Conservation (phyloP, 192 early-diverging fungal genomes). For the Podila horticola region DNA sequence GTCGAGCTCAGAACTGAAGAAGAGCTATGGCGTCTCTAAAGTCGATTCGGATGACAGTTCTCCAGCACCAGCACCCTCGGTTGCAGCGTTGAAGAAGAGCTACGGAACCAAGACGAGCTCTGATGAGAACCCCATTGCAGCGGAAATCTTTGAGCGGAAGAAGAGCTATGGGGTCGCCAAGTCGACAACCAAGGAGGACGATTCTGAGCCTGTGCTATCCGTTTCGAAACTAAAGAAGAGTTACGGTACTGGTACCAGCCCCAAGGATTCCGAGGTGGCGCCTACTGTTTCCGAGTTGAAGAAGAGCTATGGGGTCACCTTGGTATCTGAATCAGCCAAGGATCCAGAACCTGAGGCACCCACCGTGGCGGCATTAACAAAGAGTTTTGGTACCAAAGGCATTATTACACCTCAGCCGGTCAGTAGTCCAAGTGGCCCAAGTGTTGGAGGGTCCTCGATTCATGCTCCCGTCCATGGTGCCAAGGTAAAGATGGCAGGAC, state of each 20-base stretch:
- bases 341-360: not conserved
- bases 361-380: not conserved
- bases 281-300: not conserved
- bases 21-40: constrained; percentile 4
- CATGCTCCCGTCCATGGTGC: not conserved
- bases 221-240: not conserved
- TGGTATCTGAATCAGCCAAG: not conserved
- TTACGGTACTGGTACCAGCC: not conserved
- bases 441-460: not conserved
- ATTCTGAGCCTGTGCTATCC: not conserved
- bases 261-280: not conserved
- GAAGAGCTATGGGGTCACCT: not conserved
- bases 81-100: not conserved
- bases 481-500: constrained; percentile 21
- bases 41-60: no score
- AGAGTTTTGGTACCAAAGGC: not conserved
- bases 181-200: not conserved
- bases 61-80: not conserved
- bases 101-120: not conserved
- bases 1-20: constrained; percentile 8
- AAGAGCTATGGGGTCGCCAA: not conserved
- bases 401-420: not conserved
- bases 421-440: not conserved
- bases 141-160: not conserved
- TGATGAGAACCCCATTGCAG: no score